A percentile compares a stretch with the other conserved stretches of the same genome.
These are phyloP conservation scores for Silene uniflora DNA, from an alignment of 148 eudicot genomes.

Conservation along the genomic window DNA sequence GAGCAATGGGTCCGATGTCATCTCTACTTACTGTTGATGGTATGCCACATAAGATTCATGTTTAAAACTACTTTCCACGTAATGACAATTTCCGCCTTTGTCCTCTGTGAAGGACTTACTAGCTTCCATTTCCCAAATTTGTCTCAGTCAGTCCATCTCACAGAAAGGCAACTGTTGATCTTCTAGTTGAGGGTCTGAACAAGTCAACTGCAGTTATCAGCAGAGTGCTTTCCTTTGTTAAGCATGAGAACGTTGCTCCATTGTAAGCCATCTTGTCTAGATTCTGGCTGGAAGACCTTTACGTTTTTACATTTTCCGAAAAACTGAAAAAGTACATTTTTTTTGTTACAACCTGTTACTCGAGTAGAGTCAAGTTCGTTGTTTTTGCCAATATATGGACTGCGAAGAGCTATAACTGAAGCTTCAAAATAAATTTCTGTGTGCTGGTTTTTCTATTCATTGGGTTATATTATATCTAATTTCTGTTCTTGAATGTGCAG, in stretches of 20 bases:
- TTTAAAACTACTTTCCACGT: not conserved
- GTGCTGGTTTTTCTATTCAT: not conserved
- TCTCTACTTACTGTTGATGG: conserved; percentile 51
- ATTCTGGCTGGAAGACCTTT: not conserved
- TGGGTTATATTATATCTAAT: conserved; percentile 7
- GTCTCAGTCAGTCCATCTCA: conserved; percentile 50
- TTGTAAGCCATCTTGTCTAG: conserved; percentile 46
- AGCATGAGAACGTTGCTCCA: conserved; percentile 60
- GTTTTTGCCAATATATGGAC: not conserved
- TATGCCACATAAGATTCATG: conserved; percentile 36
- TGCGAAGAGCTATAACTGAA: not conserved
- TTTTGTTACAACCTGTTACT: too few relatives aligned
- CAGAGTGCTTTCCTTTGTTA: conserved; percentile 60
- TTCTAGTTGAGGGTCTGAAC: conserved; percentile 67
- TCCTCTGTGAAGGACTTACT: conserved; percentile 15
- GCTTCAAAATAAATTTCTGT: conserved; percentile 2
- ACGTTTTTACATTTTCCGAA: too few relatives aligned
- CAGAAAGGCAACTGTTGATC: conserved; percentile 55
- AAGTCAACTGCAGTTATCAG: conserved; percentile 58
- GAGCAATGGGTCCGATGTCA: conserved; percentile 54
- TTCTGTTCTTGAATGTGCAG: conserved; percentile 42
- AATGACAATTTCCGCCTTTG: not conserved
- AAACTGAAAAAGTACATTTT: not conserved
- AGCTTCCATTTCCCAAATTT: conserved; percentile 24
- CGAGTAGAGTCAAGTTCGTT: not conserved